A percentile compares a stretch with the other conserved stretches of the same genome.
Conservation (phyloP, 2,329 filamentous ascomycete genomes). For the Trichoderma sp. region DNA sequence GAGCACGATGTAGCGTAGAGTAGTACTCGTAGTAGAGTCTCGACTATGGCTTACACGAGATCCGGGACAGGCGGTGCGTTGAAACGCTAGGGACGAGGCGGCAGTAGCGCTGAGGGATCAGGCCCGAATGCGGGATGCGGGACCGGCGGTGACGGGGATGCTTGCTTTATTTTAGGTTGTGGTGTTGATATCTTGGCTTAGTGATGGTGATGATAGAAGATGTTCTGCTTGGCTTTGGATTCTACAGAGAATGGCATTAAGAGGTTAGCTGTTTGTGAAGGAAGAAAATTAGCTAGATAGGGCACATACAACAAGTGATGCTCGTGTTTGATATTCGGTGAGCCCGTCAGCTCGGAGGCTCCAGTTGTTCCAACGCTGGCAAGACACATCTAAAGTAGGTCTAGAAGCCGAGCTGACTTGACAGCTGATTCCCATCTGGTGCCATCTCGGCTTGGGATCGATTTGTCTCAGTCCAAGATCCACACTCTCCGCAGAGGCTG, state of each 20-base stretch:
- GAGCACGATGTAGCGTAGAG: neutral
- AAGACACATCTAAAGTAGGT: neutral
- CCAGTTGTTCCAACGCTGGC: neutral
- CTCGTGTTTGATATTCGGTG: neutral
- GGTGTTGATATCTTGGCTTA: neutral
- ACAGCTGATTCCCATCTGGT: neutral
- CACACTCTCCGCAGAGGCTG: neutral
- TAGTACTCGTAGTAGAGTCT: neutral
- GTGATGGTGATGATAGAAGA: too few relatives aligned
- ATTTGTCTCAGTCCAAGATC: neutral
- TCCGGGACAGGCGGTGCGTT: neutral
- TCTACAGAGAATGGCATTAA: neutral
- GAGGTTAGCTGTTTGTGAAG: neutral
- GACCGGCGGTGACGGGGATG: neutral
- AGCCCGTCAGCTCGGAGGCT: neutral
- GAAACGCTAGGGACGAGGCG: neutral
- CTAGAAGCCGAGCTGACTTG: neutral
- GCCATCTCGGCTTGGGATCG: neutral
- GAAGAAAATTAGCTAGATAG: neutral
- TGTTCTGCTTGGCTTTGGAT: neutral
- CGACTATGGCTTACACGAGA: neutral
- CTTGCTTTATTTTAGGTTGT: neutral
- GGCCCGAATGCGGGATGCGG: slow-evolving; percentile 16
- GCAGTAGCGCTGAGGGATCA: slow-evolving; percentile 14
- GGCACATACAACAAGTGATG: neutral